A percentile compares a stretch with the other conserved stretches of the same genome.
phyloP scores from a whole-genome alignment of 768 basidiomycete genomes.

The Boletus sp. region DNA sequence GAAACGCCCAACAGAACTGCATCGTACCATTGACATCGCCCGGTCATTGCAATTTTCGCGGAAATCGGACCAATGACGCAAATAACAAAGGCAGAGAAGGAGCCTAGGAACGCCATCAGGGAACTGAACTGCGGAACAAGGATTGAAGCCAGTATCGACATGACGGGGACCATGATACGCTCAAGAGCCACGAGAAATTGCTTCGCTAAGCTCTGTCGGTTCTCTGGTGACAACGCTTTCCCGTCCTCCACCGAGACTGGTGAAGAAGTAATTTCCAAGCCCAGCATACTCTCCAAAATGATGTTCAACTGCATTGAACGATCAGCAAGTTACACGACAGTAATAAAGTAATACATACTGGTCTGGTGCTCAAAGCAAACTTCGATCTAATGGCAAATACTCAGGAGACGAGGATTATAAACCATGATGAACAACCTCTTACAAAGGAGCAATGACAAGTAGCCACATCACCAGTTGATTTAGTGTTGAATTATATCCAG shows the following conservation, averaged over 20 bases:
- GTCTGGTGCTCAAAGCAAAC: constrained; percentile 81
- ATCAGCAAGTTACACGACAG: not conserved
- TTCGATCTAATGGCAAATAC: constrained; percentile 58
- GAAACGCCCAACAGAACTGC: constrained; percentile 50
- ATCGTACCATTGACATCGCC: constrained; percentile 52
- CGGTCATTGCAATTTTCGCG: constrained; percentile 62
- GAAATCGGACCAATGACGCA: constrained; percentile 76
- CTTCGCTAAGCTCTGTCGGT: constrained; percentile 27
- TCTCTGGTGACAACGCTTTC: constrained; percentile 15
- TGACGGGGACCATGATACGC: constrained; percentile 53
- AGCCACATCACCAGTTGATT: constrained; percentile 82
- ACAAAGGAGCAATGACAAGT: constrained; percentile 78
- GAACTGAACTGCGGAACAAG: constrained; percentile 76
- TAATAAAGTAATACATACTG: constrained; percentile 44
- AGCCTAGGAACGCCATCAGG: constrained; percentile 88
- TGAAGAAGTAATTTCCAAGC: constrained; percentile 47
- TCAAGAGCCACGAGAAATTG: constrained; percentile 48
- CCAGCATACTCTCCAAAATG: constrained; percentile 77
- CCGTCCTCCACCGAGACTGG: constrained; percentile 27
- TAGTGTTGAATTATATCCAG: constrained; percentile 67
- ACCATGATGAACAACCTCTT: constrained; percentile 23
- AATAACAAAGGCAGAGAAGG: constrained; percentile 78
- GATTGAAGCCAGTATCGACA: constrained; percentile 70
- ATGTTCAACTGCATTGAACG: constrained; percentile 59
- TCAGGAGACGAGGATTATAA: constrained; percentile 11